Evolutionary conservation across 495 filamentous ascomycete genomes (phyloP).

Genomic region (Elasticomyces elasticus): DNA sequence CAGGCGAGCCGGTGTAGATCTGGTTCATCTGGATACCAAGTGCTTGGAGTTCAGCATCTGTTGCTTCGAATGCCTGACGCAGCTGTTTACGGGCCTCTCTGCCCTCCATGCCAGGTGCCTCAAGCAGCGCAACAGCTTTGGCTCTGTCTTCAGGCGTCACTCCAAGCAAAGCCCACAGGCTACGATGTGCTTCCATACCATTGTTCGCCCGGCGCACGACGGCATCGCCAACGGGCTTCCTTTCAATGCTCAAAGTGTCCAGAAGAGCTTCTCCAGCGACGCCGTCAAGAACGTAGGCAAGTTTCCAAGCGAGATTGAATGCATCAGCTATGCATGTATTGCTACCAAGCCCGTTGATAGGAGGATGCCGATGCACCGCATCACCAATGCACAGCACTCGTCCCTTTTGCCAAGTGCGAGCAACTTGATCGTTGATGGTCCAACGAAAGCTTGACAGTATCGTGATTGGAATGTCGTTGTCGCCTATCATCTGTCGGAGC

Average conservation of each 20-base stretch:
- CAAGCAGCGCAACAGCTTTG: background rate
- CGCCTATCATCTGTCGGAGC: conserved; percentile 4
- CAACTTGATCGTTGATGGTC: conserved; percentile 35
- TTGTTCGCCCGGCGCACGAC: conserved; percentile 36
- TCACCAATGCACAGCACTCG: conserved; percentile 41
- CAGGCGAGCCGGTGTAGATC: conserved; percentile 25
- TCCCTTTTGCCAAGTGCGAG: conserved; percentile 35
- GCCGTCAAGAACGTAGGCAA: conserved; percentile 34
- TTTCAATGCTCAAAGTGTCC: conserved; percentile 22
- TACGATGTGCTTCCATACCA: conserved; percentile 29
- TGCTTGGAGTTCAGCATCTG: conserved; percentile 32
- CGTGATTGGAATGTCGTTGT: conserved; percentile 26
- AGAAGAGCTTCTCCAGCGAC: conserved; percentile 26
- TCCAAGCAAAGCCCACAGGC: conserved; percentile 30
- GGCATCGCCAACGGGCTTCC: conserved; percentile 35
- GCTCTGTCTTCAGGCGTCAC: conserved; percentile 19
- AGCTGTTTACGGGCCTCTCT: conserved; percentile 22
- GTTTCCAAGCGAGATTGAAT: conserved; percentile 43
- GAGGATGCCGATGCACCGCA: conserved; percentile 40
- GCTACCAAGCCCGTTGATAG: conserved; percentile 39
- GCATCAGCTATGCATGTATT: conserved; percentile 44
- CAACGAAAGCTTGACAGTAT: conserved; percentile 27
- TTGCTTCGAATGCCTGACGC: conserved; percentile 27
- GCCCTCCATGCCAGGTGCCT: conserved; percentile 23
- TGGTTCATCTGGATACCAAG: conserved; percentile 37